Evolutionary conservation across 768 basidiomycete genomes (phyloP).

Genomic region (Tulasnella sp.): DNA sequence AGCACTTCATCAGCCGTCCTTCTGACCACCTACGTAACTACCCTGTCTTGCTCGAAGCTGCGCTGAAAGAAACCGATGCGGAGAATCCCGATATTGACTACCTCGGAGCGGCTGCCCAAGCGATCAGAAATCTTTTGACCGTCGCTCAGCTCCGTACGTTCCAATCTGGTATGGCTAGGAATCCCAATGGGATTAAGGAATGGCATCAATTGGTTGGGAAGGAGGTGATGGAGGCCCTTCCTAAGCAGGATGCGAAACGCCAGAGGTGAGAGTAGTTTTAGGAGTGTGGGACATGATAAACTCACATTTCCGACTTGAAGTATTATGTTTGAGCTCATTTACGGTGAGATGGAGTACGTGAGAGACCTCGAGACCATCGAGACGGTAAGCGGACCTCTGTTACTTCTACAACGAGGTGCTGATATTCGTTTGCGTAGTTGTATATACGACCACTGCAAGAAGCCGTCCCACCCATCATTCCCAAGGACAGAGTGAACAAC

Average conservation of each 20-base stretch:
- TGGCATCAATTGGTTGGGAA: conserved; percentile 79
- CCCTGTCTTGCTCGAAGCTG: conserved; percentile 73
- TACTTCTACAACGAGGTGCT: not conserved
- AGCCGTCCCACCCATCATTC: conserved; percentile 66
- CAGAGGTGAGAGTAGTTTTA: conserved; percentile 51
- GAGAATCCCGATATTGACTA: conserved; percentile 77
- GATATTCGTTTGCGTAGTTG: conserved; percentile 38
- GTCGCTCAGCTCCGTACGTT: conserved; percentile 78
- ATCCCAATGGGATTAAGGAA: conserved; percentile 67
- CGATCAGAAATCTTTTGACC: conserved; percentile 69
- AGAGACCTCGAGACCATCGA: conserved; percentile 82
- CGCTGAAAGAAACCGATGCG: conserved; percentile 65
- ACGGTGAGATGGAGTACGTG: conserved; percentile 92
- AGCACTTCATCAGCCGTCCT: conserved; percentile 66
- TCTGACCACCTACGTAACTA: conserved; percentile 75
- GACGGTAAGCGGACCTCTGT: conserved; percentile 34
- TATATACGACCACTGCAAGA: conserved; percentile 64
- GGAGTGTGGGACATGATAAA: not conserved
- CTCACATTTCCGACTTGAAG: conserved; percentile 30
- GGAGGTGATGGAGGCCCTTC: conserved; percentile 46
- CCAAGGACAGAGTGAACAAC: conserved; percentile 49
- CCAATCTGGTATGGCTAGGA: conserved; percentile 79
- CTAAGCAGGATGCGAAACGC: conserved; percentile 67
- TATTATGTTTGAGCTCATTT: conserved; percentile 88
- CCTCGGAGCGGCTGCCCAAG: conserved; percentile 67